phyloP scores from a whole-genome alignment of 352 stramenopile species.

The Hyaloperonospora arabidopsidis region DNA sequence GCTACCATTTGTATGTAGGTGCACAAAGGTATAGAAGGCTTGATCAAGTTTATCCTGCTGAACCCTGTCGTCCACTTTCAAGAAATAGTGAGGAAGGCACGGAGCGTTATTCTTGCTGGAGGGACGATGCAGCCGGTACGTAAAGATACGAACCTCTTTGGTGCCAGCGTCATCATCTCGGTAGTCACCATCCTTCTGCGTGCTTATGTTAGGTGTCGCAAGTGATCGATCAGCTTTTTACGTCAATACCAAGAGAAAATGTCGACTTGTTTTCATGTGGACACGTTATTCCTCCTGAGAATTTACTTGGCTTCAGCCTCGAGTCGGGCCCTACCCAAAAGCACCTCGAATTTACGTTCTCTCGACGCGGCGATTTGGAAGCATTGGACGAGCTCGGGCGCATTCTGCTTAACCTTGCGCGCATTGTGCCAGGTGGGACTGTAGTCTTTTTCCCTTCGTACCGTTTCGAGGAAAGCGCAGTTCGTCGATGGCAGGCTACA shows the following conservation, averaged over 20 bases:
- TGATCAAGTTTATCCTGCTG: conserved; percentile 93
- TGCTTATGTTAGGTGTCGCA: conserved; percentile 54
- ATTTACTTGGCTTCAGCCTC: conserved; percentile 82
- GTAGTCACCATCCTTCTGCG: conserved; percentile 5
- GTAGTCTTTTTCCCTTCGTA: conserved; percentile 99
- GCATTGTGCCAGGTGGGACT: conserved; percentile 88
- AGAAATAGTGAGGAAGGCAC: conserved; percentile 90
- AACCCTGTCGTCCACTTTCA: conserved; percentile 92
- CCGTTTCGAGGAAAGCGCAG: conserved; percentile 88
- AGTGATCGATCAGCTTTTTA: conserved; percentile 94
- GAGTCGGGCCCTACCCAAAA: conserved; percentile 75
- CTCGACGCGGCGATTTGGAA: conserved; percentile 52
- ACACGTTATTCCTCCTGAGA: conserved; percentile 94
- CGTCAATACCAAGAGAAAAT: conserved; percentile 42
- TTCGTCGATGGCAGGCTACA: conserved; percentile 82
- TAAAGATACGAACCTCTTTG: background rate
- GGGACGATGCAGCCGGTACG: conserved; percentile 95
- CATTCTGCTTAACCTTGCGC: conserved; percentile 87
- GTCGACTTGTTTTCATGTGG: conserved; percentile 96
- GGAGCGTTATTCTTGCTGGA: conserved; percentile 94
- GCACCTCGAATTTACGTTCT: conserved; percentile 93
- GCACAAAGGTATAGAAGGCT: conserved; percentile 39
- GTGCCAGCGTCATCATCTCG: background rate
- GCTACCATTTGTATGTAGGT: conserved; percentile 20
- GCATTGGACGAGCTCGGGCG: conserved; percentile 92